phyloP scores from a whole-genome alignment of 2,329 filamentous ascomycete genomes.

The Aspergillus fructus region DNA sequence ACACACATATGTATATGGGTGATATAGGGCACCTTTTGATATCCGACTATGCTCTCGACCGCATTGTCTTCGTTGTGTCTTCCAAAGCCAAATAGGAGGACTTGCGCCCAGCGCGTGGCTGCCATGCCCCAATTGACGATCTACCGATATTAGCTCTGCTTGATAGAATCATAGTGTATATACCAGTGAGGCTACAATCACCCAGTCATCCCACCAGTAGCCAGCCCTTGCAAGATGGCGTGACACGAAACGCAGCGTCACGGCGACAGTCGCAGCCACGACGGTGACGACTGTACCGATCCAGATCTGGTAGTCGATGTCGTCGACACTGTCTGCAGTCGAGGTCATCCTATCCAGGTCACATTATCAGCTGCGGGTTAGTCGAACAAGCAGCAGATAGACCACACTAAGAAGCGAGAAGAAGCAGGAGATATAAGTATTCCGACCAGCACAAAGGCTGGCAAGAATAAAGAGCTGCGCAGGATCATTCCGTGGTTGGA shows the following conservation, averaged over 20 bases:
- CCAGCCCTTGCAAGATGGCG: slow-evolving; percentile 21
- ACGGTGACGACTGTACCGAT: slow-evolving; percentile 26
- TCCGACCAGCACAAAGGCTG: too few species aligned
- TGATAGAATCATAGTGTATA: background rate
- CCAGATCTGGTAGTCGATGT: slow-evolving; percentile 23
- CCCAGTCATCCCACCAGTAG: slow-evolving; percentile 32
- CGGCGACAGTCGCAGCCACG: slow-evolving; percentile 24
- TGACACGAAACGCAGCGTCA: slow-evolving; percentile 23
- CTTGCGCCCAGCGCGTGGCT: slow-evolving; percentile 19
- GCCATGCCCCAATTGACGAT: slow-evolving; percentile 25
- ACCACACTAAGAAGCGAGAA: too few species aligned
- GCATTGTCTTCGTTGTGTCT: slow-evolving; percentile 16
- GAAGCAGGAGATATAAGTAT: too few species aligned
- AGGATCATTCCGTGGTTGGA: too few species aligned
- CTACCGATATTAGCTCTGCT: slow-evolving; percentile 8
- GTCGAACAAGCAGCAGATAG: too few species aligned
- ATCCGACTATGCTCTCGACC: slow-evolving; percentile 12
- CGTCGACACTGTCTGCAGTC: background rate
- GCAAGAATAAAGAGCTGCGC: too few species aligned
- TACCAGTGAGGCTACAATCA: slow-evolving; percentile 25
- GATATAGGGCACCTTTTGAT: slow-evolving; percentile 20
- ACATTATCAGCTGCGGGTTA: too few species aligned
- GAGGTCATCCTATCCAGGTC: background rate
- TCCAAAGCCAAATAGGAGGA: slow-evolving; percentile 19
- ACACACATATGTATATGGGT: too few species aligned